Percentiles rank a stretch among this genome's conserved stretches.
These are phyloP conservation scores for Aspergillus cristatus DNA, from an alignment of 495 filamentous ascomycete genomes.

Conservation along the genomic window DNA sequence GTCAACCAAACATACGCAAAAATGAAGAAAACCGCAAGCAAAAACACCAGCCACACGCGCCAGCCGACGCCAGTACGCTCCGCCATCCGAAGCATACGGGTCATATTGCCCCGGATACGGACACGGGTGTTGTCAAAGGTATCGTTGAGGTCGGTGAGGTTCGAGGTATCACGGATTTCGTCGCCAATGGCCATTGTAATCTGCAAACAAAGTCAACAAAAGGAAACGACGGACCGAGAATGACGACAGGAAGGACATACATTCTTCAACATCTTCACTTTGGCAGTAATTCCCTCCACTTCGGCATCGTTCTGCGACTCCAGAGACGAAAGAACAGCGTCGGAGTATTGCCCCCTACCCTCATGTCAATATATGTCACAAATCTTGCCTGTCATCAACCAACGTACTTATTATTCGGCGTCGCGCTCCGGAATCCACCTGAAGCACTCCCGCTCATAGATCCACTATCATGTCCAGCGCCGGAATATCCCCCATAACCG, in stretches of 20 bases:
- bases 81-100: slow-evolving; percentile 92
- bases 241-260: slow-evolving; percentile 40
- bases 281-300: slow-evolving; percentile 80
- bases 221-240: neutral
- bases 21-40: slow-evolving; percentile 64
- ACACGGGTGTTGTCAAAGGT: slow-evolving; percentile 77
- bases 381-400: too few species aligned
- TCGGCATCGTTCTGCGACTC: slow-evolving; percentile 93
- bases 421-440: slow-evolving; percentile 53
- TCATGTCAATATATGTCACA: slow-evolving; percentile 2
- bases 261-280: slow-evolving; percentile 87
- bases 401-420: slow-evolving; percentile 70
- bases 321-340: slow-evolving; percentile 84
- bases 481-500: slow-evolving; percentile 52
- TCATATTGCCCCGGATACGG: slow-evolving; percentile 85
- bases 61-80: slow-evolving; percentile 87
- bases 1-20: slow-evolving; percentile 91
- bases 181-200: slow-evolving; percentile 88
- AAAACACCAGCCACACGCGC: slow-evolving; percentile 87
- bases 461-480: slow-evolving; percentile 23
- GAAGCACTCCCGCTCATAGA: slow-evolving; percentile 25
- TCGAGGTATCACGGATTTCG: slow-evolving; percentile 81
- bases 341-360: slow-evolving; percentile 79
- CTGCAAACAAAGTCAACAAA: slow-evolving; percentile 34
- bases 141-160: slow-evolving; percentile 74